Evolutionary conservation across 768 basidiomycete species (phyloP).

Genomic region (Tricholoma sp.): DNA sequence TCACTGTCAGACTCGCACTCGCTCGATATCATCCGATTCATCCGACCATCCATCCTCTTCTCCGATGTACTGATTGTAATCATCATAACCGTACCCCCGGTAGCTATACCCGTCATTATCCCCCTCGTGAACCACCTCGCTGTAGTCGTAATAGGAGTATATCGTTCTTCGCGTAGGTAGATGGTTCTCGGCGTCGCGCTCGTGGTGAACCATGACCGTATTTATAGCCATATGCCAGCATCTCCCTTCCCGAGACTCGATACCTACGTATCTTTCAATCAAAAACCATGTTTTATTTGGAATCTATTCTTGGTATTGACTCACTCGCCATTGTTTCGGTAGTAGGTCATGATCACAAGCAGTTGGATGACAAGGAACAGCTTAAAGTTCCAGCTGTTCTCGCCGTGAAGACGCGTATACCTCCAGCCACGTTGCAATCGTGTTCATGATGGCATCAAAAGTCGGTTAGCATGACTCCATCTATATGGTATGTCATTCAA

Average conservation of each 20-base stretch:
- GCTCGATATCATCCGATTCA: too few relatives aligned
- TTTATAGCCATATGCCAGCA: slow-evolving; percentile 26
- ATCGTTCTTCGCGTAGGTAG: too few relatives aligned
- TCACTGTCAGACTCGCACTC: too few relatives aligned
- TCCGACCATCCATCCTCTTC: too few relatives aligned
- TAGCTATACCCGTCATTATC: too few relatives aligned
- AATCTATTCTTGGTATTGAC: background rate
- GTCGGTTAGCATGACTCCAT: background rate
- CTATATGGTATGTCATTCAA: background rate
- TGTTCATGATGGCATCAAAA: background rate
- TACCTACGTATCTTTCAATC: slow-evolving; percentile 9
- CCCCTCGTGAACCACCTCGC: too few relatives aligned
- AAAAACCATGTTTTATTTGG: background rate
- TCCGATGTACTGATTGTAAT: too few relatives aligned
- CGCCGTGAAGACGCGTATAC: too few relatives aligned
- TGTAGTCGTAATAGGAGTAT: background rate
- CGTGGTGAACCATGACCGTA: slow-evolving; percentile 23
- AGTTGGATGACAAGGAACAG: background rate
- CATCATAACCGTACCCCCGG: too few relatives aligned
- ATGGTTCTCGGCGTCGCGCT: too few relatives aligned
- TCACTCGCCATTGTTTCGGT: background rate
- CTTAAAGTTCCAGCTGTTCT: too few relatives aligned
- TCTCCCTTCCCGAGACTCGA: slow-evolving; percentile 16
- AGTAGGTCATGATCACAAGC: background rate
- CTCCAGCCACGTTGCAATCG: background rate